phyloP scores from a whole-genome alignment of 352 stramenopile species.

The Pythium brassicae region DNA sequence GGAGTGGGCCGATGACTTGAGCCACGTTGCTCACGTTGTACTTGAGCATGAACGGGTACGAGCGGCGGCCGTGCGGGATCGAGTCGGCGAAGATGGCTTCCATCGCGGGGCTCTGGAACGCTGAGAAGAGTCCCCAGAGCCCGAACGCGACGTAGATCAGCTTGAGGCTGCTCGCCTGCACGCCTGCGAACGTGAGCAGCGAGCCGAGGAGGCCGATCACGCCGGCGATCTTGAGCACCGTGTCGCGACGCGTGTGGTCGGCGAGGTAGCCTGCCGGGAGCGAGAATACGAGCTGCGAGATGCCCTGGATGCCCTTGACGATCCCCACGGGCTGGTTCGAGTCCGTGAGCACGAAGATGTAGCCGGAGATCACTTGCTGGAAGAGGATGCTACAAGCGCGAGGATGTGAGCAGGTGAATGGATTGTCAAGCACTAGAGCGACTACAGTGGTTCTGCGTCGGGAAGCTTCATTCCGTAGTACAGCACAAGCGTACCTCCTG shows the following conservation, averaged over 20 bases:
- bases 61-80: conserved; percentile 57
- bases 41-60: conserved; percentile 74
- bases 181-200: conserved; percentile 35
- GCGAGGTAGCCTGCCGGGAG: conserved; percentile 51
- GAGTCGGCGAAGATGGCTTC: conserved; percentile 86
- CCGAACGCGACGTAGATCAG: conserved; percentile 63
- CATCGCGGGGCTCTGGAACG: conserved; percentile 66
- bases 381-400: conserved; percentile 51
- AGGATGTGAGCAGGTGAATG: conserved; percentile 63
- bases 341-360: conserved; percentile 49
- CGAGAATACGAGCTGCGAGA: conserved; percentile 46
- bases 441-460: too few relatives aligned
- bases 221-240: conserved; percentile 34
- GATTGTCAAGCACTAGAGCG: too few relatives aligned
- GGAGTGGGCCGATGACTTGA: conserved; percentile 43
- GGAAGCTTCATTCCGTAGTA: too few relatives aligned
- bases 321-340: conserved; percentile 43
- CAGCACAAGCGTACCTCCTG: conserved; percentile 31
- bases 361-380: conserved; percentile 52
- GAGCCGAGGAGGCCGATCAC: conserved; percentile 32
- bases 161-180: conserved; percentile 33
- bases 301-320: conserved; percentile 42
- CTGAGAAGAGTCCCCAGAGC: conserved; percentile 77
- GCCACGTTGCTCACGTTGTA: conserved; percentile 51
- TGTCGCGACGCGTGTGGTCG: conserved; percentile 50